These are phyloP conservation scores for Wallacemonas collosoma DNA, from an alignment of 208 protist species.

Conservation along the genomic window DNA sequence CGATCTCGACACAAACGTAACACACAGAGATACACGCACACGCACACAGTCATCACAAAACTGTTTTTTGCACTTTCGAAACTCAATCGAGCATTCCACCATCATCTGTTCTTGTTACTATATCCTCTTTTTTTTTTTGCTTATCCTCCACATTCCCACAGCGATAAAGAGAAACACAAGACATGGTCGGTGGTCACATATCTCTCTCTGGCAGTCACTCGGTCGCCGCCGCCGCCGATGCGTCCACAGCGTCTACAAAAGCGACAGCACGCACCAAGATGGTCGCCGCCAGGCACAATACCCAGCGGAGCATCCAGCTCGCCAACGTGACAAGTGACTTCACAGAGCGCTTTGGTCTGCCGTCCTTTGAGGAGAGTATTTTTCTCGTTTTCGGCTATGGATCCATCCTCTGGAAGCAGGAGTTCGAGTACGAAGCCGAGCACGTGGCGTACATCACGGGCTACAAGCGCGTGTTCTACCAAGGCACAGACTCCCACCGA, in stretches of 20 bases:
- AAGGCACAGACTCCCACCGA: constrained; percentile 49
- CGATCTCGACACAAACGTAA: too few species aligned
- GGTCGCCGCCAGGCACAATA: constrained; percentile 14
- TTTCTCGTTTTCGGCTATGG: constrained; percentile 59
- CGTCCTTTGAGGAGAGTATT: constrained; percentile 19
- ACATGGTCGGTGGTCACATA: too few species aligned
- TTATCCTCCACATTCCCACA: background rate
- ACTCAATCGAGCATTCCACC: too few species aligned
- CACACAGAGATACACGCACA: background rate
- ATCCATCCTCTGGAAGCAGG: constrained; percentile 53
- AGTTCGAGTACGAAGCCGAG: constrained; percentile 38
- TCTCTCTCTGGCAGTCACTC: background rate
- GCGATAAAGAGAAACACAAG: constrained; percentile 19
- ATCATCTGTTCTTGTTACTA: too few species aligned
- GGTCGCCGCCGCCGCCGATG: too few species aligned
- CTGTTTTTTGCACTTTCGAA: too few species aligned
- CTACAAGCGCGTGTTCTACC: constrained; percentile 44
- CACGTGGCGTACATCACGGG: constrained; percentile 36
- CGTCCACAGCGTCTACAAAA: too few species aligned
- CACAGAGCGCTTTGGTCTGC: constrained; percentile 21
- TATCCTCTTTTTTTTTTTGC: constrained; percentile 18
- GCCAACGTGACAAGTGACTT: constrained; percentile 9
- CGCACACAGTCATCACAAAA: background rate
- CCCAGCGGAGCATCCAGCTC: constrained; percentile 15
- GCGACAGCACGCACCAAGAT: background rate